Conservation (phyloP, 208 protist genomes). For the Wallacemonas sp. region DNA sequence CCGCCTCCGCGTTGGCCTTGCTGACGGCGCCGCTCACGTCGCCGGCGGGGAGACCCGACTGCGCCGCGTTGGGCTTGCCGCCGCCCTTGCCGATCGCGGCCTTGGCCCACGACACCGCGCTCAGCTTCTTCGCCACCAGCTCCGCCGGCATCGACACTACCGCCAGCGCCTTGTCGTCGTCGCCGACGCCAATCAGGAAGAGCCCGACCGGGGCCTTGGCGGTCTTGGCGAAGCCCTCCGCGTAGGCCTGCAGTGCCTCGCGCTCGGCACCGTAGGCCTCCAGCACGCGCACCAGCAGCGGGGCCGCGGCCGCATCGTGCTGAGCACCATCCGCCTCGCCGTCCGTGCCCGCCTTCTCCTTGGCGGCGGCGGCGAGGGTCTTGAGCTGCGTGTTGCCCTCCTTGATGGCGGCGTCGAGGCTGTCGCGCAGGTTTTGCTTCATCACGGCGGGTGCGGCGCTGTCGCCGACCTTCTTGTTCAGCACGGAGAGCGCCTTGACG, state of each 20-base stretch:
- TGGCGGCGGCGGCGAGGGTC: slow-evolving; percentile 53
- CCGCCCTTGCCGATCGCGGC: slow-evolving; percentile 87
- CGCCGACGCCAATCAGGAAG: slow-evolving; percentile 67
- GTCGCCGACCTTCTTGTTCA: slow-evolving; percentile 91
- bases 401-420: slow-evolving; percentile 84
- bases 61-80: slow-evolving; percentile 87
- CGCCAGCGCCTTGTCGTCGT: slow-evolving; percentile 73
- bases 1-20: slow-evolving; percentile 66
- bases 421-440: slow-evolving; percentile 83
- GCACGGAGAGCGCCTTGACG: slow-evolving; percentile 88
- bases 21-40: slow-evolving; percentile 40
- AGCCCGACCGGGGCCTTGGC: slow-evolving; percentile 67
- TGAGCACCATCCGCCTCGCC: slow-evolving; percentile 54
- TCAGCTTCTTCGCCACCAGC: slow-evolving; percentile 80
- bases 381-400: slow-evolving; percentile 70
- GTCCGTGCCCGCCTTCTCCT: slow-evolving; percentile 64
- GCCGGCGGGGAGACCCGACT: slow-evolving; percentile 73
- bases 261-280: slow-evolving; percentile 79
- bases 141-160: slow-evolving; percentile 66
- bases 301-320: slow-evolving; percentile 41
- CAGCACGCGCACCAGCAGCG: slow-evolving; percentile 55
- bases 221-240: slow-evolving; percentile 65
- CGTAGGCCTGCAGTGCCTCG: slow-evolving; percentile 81
- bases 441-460: slow-evolving; percentile 66
- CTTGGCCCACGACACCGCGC: slow-evolving; percentile 86